A percentile compares a stretch with the other conserved stretches of the same genome.
phyloP scores from a whole-genome alignment of 345 rosid species.

The Moricandia arvensis region DNA sequence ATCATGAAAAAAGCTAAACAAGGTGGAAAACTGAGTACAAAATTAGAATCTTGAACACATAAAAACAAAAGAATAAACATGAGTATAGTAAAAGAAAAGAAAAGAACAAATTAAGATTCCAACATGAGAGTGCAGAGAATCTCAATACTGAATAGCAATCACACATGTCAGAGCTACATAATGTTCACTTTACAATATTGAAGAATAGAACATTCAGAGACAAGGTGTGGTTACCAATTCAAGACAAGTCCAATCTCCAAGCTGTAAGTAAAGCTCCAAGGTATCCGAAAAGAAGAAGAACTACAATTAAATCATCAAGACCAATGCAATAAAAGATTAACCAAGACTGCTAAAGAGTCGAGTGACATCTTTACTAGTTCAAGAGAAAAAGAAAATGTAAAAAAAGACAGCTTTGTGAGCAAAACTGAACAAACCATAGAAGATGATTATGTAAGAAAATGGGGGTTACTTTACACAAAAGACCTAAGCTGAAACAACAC shows the following conservation, averaged over 20 bases:
- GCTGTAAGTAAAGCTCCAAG: slow-evolving; percentile 12
- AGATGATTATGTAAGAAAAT: background rate
- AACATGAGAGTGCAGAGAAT: background rate
- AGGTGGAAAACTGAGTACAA: background rate
- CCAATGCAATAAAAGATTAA: background rate
- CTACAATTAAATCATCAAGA: slow-evolving; percentile 9
- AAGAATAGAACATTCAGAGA: background rate
- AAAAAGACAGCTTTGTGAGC: too few species aligned
- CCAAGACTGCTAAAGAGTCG: background rate
- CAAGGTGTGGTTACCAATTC: slow-evolving; percentile 23
- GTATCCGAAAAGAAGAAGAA: background rate
- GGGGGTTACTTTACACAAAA: background rate
- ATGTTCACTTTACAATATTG: background rate
- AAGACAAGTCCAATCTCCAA: slow-evolving; percentile 15
- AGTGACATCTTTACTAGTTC: background rate
- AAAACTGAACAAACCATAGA: too few species aligned
- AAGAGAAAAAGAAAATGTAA: too few species aligned
- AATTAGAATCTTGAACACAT: background rate
- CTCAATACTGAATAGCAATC: slow-evolving; percentile 4
- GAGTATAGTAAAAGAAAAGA: background rate
- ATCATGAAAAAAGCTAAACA: slow-evolving; percentile 47
- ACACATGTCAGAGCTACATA: background rate
- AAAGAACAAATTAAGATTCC: background rate
- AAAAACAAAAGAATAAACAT: too few species aligned
- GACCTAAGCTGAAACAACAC: background rate